phyloP scores from a whole-genome alignment of 176 grass and related monocot genomes.

The Cenchrus fungigraminus region DNA sequence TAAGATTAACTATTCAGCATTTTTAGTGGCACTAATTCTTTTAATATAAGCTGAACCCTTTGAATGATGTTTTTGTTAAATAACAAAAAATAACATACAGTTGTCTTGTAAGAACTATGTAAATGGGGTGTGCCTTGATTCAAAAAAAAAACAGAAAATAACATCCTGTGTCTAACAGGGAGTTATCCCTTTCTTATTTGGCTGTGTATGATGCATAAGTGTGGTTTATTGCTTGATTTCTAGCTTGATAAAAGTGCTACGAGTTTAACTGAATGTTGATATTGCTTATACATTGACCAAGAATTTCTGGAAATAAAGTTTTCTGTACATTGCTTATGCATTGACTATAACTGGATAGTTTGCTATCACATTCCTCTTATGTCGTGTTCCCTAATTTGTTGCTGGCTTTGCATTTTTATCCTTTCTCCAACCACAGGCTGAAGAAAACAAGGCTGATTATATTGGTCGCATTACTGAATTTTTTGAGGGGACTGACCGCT shows the following conservation, averaged over 20 bases:
- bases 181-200: not conserved
- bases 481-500: conserved; percentile 55
- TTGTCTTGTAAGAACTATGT: no score
- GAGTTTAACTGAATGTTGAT: not conserved
- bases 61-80: not conserved
- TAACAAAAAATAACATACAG: no score
- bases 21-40: not conserved
- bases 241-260: not conserved
- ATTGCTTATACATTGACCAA: not conserved
- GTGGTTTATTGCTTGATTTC: not conserved
- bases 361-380: not conserved
- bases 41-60: not conserved
- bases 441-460: conserved; percentile 57
- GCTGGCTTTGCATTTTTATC: not conserved
- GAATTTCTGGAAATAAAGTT: not conserved
- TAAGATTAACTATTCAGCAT: not conserved
- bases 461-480: conserved; percentile 80
- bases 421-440: conserved; percentile 51
- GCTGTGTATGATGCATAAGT: not conserved
- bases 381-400: not conserved
- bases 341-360: not conserved
- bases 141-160: no score
- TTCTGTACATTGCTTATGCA: not conserved
- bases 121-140: no score
- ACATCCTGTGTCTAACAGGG: not conserved